Evolutionary conservation across 108 stramenopile species (phyloP).

Genomic region (Cyclostephanos tholiformis): DNA sequence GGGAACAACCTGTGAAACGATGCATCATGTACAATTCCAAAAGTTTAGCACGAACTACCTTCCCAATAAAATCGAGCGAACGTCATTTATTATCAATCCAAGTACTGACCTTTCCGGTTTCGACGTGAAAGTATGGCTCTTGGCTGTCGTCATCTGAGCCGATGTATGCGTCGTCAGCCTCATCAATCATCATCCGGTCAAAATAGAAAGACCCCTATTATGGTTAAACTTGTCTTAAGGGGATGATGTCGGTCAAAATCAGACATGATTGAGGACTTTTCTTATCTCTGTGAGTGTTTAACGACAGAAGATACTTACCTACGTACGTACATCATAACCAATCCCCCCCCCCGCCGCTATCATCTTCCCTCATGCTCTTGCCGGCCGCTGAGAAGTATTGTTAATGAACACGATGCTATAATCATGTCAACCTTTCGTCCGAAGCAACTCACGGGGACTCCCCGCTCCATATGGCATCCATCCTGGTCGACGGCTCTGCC

Average conservation of each 20-base stretch:
- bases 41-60: neutral
- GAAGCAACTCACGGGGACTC: neutral
- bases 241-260: too few species aligned
- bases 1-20: neutral
- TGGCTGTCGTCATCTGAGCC: constrained; percentile 27
- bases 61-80: neutral
- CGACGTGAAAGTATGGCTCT: constrained; percentile 35
- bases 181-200: constrained; percentile 9
- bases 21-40: too few species aligned
- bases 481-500: neutral
- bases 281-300: too few species aligned
- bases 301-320: too few species aligned
- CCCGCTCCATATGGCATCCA: constrained; percentile 19
- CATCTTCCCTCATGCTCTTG: too few species aligned
- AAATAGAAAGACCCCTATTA: too few species aligned
- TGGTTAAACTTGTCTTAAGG: too few species aligned
- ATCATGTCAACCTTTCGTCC: constrained; percentile 15
- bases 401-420: too few species aligned
- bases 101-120: constrained; percentile 22
- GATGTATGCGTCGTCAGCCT: constrained; percentile 4
- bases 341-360: too few species aligned
- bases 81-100: neutral
- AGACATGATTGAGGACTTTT: too few species aligned
- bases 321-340: too few species aligned
- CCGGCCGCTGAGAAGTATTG: too few species aligned